Percentiles rank a stretch among this genome's conserved stretches.
These are phyloP conservation scores for Cyanophora paradoxa DNA, from an alignment of 78 protist species.

Conservation along the genomic window DNA sequence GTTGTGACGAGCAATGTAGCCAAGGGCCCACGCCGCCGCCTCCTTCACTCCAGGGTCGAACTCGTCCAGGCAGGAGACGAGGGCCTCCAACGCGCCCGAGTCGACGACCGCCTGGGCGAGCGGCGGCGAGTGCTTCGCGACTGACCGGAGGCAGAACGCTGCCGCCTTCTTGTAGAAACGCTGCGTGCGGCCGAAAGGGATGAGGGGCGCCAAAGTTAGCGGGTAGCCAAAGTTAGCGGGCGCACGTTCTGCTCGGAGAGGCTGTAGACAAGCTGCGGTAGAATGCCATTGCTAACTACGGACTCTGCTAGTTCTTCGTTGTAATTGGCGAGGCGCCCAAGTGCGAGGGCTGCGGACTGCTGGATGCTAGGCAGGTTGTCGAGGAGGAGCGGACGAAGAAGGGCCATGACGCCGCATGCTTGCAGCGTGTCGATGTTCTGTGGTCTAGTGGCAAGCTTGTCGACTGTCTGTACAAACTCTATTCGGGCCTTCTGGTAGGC, in stretches of 20 bases:
- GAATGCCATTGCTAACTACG: conserved; percentile 73
- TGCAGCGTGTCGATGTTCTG: conserved; percentile 75
- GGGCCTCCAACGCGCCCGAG: conserved; percentile 69
- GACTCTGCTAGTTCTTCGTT: conserved; percentile 79
- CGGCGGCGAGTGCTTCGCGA: conserved; percentile 76
- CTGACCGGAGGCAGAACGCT: conserved; percentile 73
- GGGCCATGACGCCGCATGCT: conserved; percentile 71
- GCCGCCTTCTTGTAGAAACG: conserved; percentile 84
- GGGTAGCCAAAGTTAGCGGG: too few species aligned
- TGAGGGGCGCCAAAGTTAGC: background rate
- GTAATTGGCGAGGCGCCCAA: conserved; percentile 80
- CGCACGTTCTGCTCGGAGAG: conserved; percentile 67
- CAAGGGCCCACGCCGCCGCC: conserved; percentile 87
- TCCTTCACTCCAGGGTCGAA: conserved; percentile 90
- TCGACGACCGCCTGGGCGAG: conserved; percentile 86
- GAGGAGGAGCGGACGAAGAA: conserved; percentile 73
- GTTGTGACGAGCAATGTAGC: conserved; percentile 80
- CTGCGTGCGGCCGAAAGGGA: background rate
- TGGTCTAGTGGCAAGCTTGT: conserved; percentile 70
- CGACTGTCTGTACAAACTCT: conserved; percentile 81
- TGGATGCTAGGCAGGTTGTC: conserved; percentile 81
- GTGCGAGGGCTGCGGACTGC: conserved; percentile 63
- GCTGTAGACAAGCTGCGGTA: conserved; percentile 78
- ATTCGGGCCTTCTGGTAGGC: conserved; percentile 72
- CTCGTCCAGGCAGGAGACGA: conserved; percentile 75